These are phyloP conservation scores for Prunus yedoensis DNA, from an alignment of 331 rosid species.

Conservation along the genomic window DNA sequence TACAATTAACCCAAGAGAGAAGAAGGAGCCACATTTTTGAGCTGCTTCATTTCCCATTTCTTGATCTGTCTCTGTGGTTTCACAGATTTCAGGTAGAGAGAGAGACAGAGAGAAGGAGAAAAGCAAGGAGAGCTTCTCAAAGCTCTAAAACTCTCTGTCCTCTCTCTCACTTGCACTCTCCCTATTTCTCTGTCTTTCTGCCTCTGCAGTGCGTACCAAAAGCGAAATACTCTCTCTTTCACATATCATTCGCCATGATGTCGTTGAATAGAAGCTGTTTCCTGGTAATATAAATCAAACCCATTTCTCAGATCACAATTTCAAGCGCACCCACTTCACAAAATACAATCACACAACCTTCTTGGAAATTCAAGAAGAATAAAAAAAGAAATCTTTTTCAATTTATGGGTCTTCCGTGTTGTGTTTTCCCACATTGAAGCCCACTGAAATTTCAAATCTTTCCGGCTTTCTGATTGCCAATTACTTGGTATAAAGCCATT, in stretches of 20 bases:
- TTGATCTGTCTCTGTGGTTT: conserved; percentile 4
- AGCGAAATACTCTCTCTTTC: conserved; percentile 40
- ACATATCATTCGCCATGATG: conserved; percentile 52
- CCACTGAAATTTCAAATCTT: conserved; percentile 16
- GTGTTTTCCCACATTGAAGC: conserved; percentile 20
- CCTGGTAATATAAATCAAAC: conserved; percentile 40
- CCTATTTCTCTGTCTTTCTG: neutral
- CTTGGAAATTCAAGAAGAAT: neutral
- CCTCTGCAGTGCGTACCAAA: neutral
- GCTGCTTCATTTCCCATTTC: neutral
- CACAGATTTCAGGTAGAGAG: conserved; percentile 19
- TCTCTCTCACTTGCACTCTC: conserved; percentile 1
- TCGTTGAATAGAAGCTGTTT: conserved; percentile 55
- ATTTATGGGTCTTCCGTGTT: conserved; percentile 4
- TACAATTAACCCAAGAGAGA: neutral
- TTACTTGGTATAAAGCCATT: conserved; percentile 1
- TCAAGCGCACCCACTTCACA: conserved; percentile 13
- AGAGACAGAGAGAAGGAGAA: conserved; percentile 34
- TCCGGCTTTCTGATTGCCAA: neutral
- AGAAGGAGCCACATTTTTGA: neutral
- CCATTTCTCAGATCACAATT: conserved; percentile 30
- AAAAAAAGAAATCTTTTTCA: too few species aligned
- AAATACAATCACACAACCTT: neutral
- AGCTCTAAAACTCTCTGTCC: neutral
- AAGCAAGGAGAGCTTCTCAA: conserved; percentile 27